Evolutionary conservation across 2,329 filamentous ascomycete species (phyloP), one percentile per base, ranked within the genome.

Genomic region (Zymoseptoria pseudotritici): DNA sequence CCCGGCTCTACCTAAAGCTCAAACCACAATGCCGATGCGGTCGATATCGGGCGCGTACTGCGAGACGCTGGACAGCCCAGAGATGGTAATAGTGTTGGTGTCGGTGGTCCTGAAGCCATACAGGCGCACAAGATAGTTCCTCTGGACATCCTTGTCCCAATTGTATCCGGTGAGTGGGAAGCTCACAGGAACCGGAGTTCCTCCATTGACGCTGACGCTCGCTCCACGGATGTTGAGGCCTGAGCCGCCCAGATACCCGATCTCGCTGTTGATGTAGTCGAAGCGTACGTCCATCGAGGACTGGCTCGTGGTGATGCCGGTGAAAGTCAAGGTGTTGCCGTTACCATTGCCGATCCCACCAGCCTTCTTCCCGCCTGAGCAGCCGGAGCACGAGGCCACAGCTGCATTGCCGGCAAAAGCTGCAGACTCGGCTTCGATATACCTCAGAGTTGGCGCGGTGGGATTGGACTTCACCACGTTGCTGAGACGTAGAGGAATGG

Each of bases 231-330:
- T 69, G 51, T 77, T 77, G 13, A 68, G 65, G 4, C 72, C 72
- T 55, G 62, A 67, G 22, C 58, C 60, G 8, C 62, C 65, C 0
- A 72, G 67, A 31, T 74, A 75, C 0, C 69, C 70, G 20, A 77
- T 72, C 2, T 77, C 75, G 63, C 75, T 75, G 54, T 77, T 74
- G 54, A 77, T 61, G 53, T 75, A 77, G 56, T 78, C 76, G 20
- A 77, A 69, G 0, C 70, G 69, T 1, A 76, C 53, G 5, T 74
- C 61, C 51, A 71, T 73, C 8, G 52, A 26, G 7, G 52, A 75
- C n/a, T 68, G 53, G 9, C 65, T 63, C 10, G 63, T 69, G 4
- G 50, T 55, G 24, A 77, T 67, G 7, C 67, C 67, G 20, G 49
- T 58, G 26, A 77, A 69, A 1, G 65, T 71, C 0, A 71, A 65